Evolutionary conservation across 768 basidiomycete genomes (phyloP), one percentile per base, ranked within the genome.

Genomic region (Gautieria morchelliformis): DNA sequence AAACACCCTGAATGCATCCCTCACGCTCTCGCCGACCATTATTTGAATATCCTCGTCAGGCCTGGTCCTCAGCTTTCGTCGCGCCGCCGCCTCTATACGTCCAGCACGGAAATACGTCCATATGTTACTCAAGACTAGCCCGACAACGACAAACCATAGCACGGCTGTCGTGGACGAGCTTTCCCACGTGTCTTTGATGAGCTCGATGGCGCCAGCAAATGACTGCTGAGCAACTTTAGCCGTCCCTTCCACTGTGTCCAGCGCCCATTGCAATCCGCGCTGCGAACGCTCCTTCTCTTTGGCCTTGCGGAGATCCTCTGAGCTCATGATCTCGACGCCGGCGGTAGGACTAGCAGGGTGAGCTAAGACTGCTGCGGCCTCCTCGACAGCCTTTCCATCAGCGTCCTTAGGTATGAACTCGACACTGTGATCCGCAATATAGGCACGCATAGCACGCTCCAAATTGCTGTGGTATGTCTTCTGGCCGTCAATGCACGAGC

Each of bases 341-440:
- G 52, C 52, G 27, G 51, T 61, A 59, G 45, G 19, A 32, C 30
- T 66, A 62, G 66, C 47, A 24, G 65, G 15, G 35, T 59, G 60
- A 24, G 66, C 50, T 7, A 68, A 63, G 12, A 70, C 76, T 9
- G 72, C 72, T 2, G 75, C 76, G 0, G 77, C 79, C 12, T 57
- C 58, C 27, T 56, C 63, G n/a, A 82, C 75, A 11, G 69, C 76
- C 45, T 72, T 72, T 7, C 75, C 74, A 59, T 89, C 88, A 49
- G 89, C 70, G 14, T 91, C 93, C 58, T 85, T 88, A 0, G 89
- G 86, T 51, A 92, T 70, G 70, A 98, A 98, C 71, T 99, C 95
- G 59, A 82, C 76, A 61, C 86, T 82, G 70, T 98, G 93, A 53
- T 86, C 85, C 60, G 84, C 78, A 66, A 98, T 96, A 74, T 98